Conservation (phyloP, 441 rosid species). For the Gossypium trilobum region DNA sequence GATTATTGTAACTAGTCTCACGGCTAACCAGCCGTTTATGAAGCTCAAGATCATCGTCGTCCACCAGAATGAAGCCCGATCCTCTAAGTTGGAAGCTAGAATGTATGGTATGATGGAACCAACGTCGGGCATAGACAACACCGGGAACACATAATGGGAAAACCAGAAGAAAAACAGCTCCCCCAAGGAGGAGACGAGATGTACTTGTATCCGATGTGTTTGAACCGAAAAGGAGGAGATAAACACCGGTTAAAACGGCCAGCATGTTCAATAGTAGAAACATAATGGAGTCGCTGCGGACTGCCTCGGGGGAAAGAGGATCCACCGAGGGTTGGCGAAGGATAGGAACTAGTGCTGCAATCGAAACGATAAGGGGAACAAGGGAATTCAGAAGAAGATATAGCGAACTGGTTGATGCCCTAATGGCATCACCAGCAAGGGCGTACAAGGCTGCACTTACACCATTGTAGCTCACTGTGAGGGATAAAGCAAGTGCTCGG, state of each 20-base stretch:
- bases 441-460: constrained; percentile 83
- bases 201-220: constrained; percentile 18
- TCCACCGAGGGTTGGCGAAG: constrained; percentile 75
- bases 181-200: constrained; percentile 48
- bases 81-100: constrained; percentile 52
- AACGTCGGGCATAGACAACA: constrained; percentile 55
- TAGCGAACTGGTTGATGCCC: constrained; percentile 39
- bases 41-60: constrained; percentile 72
- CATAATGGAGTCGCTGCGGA: constrained; percentile 59
- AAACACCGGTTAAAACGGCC: constrained; percentile 64
- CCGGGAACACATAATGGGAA: constrained; percentile 76
- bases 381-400: constrained; percentile 74
- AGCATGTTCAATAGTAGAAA: constrained; percentile 58
- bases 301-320: constrained; percentile 60
- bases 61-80: constrained; percentile 64
- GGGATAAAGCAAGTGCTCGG: constrained; percentile 71
- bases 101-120: constrained; percentile 56
- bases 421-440: constrained; percentile 59
- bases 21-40: constrained; percentile 53
- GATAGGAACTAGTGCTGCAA: constrained; percentile 58
- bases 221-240: constrained; percentile 59
- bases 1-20: constrained; percentile 31
- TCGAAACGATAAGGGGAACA: constrained; percentile 54
- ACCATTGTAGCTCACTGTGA: constrained; percentile 86
- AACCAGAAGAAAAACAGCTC: constrained; percentile 64